Conservation (phyloP, 306 rosid species). For the Argentina anserina region DNA sequence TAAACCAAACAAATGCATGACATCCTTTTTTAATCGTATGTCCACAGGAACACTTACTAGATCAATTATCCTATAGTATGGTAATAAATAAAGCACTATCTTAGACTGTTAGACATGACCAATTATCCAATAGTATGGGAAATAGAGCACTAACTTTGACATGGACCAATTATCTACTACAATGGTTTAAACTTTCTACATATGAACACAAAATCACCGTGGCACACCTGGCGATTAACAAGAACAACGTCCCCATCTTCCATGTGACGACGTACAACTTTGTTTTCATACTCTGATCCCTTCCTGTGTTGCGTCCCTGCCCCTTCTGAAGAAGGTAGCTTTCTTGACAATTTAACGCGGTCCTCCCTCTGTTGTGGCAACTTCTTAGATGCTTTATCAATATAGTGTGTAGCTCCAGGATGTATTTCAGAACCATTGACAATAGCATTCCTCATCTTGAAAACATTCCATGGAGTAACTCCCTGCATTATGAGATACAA, state of each 20-base stretch:
- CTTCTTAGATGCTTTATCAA: constrained; percentile 50
- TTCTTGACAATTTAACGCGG: constrained; percentile 55
- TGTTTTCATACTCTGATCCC: constrained; percentile 65
- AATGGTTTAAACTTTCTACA: not conserved
- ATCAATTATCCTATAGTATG: not conserved
- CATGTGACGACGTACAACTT: constrained; percentile 84
- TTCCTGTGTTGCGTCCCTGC: constrained; percentile 57
- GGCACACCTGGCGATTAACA: constrained; percentile 86
- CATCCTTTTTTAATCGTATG: not conserved
- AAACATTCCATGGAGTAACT: constrained; percentile 87
- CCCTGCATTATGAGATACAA: constrained; percentile 47
- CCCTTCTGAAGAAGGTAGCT: constrained; percentile 71
- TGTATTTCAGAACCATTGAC: constrained; percentile 73
- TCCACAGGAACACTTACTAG: not conserved
- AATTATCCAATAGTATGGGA: not conserved
- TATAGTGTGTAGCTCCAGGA: constrained; percentile 88
- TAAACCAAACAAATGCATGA: not conserved
- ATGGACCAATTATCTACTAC: not conserved
- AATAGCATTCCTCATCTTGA: constrained; percentile 60
- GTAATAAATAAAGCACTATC: not conserved
- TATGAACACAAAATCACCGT: constrained; percentile 2
- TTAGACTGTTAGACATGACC: not conserved
- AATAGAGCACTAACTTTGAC: not conserved
- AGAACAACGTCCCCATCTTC: constrained; percentile 91
- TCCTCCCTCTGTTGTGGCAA: constrained; percentile 38